These are phyloP conservation scores for Gynochthodes officinalis DNA, from an alignment of 257 asterid genomes.

Conservation along the genomic window DNA sequence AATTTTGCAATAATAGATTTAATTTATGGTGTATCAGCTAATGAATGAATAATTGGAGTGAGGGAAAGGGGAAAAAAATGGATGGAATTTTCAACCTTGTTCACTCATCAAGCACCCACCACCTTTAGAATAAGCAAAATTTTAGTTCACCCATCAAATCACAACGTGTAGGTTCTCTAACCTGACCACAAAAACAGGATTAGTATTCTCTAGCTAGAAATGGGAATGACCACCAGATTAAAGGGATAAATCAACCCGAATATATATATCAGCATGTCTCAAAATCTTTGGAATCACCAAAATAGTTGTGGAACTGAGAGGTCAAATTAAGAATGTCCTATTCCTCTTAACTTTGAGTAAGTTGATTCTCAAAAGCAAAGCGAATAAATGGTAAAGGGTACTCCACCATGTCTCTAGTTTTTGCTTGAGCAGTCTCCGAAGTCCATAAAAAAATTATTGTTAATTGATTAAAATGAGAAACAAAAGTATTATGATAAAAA, in stretches of 20 bases:
- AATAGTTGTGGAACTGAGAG: background rate
- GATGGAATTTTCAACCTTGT: too few relatives aligned
- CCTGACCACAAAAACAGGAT: background rate
- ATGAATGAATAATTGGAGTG: too few relatives aligned
- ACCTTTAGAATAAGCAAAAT: too few relatives aligned
- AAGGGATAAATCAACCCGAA: background rate
- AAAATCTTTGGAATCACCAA: slow-evolving; percentile 1
- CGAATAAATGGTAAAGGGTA: background rate
- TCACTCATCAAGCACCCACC: too few relatives aligned
- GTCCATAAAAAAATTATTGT: too few relatives aligned
- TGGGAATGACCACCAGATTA: background rate
- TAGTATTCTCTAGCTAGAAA: background rate
- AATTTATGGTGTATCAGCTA: too few relatives aligned
- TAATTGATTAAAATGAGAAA: too few relatives aligned
- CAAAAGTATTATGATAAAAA: too few relatives aligned
- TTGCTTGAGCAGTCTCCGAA: background rate
- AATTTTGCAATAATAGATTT: too few relatives aligned
- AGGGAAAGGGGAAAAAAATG: too few relatives aligned
- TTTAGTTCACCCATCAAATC: background rate
- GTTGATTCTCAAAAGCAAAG: background rate
- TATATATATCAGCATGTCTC: background rate
- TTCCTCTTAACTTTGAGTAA: background rate
- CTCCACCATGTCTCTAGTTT: too few relatives aligned
- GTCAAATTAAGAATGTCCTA: background rate
- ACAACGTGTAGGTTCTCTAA: background rate